Base-by-base conservation (phyloP, 192 early-diverging fungal species). In the Backusella australiensis region DNA sequence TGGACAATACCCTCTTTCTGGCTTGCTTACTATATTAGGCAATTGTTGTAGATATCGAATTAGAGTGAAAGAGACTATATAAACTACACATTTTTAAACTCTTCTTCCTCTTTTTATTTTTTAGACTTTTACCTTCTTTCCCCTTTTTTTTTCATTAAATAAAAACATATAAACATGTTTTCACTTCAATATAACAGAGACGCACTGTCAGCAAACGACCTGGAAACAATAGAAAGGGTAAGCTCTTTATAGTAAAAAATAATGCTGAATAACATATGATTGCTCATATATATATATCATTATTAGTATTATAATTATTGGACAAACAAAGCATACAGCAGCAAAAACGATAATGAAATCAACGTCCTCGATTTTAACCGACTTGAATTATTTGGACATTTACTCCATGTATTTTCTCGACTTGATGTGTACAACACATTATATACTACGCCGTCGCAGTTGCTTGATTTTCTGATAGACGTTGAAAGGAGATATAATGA, bases 391-490 rank as follows among this genome's bases (percentile, higher is more conserved):
- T 93, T 91, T 75, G 95, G 94, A 12, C 89, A 95, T 52, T 75
- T 95, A 38, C 83, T 96, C 73, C 90, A 90, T 73, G 90, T 96
- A 77, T 93, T 97, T 78, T 82, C 84, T 68, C 85, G 85, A 19
- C 75, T 90, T 21, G 89, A 87, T 63, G 76, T 96, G 6, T 77
- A 91, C 23, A 79, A 86, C 26, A 86, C 86, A 19, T 78, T 89
- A 32, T 78, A 85, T 73, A 85, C 89, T 41, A 76, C 89, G 6
- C 82, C 84, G 19, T 86, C 88, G 32, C 86, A 89, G 56, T 80
- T 96, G 65, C 86, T 97, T 17, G 91, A 94, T 68, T 96, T 97
- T 77, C 86, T 93, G 35, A 84, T 94, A 29, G 94, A 95, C 66
- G 89, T 97, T 56, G 90, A 92, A 66, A 68, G 81, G 36, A 91